Conservation (phyloP, 2,329 filamentous ascomycete species). For the Neopestalotiopsis sp. region DNA sequence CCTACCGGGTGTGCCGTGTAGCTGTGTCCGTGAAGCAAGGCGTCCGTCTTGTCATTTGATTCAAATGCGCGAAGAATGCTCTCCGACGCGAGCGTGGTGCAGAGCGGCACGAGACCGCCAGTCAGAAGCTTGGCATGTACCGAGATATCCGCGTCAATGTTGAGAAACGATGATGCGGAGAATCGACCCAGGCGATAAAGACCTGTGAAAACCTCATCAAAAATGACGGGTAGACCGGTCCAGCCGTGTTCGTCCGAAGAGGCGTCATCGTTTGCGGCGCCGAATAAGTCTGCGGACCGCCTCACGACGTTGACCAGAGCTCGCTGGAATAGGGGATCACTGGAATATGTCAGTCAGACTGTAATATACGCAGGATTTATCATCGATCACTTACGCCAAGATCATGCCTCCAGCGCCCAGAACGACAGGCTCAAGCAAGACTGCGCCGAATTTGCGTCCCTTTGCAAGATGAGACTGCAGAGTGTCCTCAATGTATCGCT, state of each 20-base stretch:
- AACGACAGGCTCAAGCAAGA: conserved; percentile 82
- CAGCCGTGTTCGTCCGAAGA: conserved; percentile 49
- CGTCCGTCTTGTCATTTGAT: conserved; percentile 76
- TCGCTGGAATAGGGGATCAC: conserved; percentile 82
- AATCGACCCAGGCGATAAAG: conserved; percentile 81
- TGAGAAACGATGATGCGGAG: conserved; percentile 73
- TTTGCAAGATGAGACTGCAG: conserved; percentile 58
- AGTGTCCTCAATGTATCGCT: conserved; percentile 60
- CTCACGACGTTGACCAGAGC: conserved; percentile 73
- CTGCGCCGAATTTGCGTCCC: conserved; percentile 73
- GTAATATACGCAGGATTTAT: conserved; percentile 20
- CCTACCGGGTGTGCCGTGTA: conserved; percentile 87
- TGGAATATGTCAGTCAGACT: conserved; percentile 38
- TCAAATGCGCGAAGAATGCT: conserved; percentile 75
- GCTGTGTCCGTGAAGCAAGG: conserved; percentile 82
- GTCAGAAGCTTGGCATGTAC: conserved; percentile 87
- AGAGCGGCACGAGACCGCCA: conserved; percentile 79
- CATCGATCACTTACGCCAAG: conserved; percentile 64
- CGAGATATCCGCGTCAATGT: conserved; percentile 73
- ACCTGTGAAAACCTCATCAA: conserved; percentile 89
- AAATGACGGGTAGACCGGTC: conserved; percentile 78
- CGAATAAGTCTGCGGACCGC: conserved; percentile 60
- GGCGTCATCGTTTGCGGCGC: conserved; percentile 24
- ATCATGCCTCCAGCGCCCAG: conserved; percentile 86
- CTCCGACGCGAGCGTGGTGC: conserved; percentile 76